Conservation (phyloP, 169 alveolate species). For the Besnoitia besnoiti region DNA sequence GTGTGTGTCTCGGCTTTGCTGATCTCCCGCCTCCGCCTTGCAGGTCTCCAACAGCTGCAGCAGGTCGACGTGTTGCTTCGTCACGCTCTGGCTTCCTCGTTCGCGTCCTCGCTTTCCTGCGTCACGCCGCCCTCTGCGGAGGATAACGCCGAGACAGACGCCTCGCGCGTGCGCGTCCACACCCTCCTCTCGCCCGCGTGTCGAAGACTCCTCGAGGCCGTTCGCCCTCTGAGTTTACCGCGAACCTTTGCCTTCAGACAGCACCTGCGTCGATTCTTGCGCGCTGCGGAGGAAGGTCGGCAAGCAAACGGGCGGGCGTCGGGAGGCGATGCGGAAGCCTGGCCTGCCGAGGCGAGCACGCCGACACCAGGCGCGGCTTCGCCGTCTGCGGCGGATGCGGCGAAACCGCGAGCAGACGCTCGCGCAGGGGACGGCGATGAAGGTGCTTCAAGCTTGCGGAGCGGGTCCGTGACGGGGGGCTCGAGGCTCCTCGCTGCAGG, state of each 20-base stretch:
- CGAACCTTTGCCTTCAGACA: background rate
- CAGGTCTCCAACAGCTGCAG: background rate
- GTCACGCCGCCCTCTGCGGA: background rate
- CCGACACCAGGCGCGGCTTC: no score
- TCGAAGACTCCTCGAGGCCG: background rate
- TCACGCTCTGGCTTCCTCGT: background rate
- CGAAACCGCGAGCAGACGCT: no score
- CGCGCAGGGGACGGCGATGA: no score
- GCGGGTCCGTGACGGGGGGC: no score
- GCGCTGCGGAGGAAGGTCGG: background rate
- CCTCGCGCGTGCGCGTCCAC: no score
- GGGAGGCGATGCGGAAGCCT: no score
- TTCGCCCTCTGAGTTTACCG: background rate
- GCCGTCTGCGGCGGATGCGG: no score
- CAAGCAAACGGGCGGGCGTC: no score
- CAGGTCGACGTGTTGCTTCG: background rate
- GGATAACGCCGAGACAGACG: no score
- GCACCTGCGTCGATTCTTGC: background rate
- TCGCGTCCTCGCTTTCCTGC: background rate
- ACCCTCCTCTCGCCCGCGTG: background rate
- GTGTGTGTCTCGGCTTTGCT: background rate
- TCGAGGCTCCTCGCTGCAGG: no score
- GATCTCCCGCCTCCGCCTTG: background rate
- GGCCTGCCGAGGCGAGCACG: no score
- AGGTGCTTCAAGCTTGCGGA: no score